phyloP scores from a whole-genome alignment of 1,139 yeast genomes.

The Sugiyamaella castrensis region DNA sequence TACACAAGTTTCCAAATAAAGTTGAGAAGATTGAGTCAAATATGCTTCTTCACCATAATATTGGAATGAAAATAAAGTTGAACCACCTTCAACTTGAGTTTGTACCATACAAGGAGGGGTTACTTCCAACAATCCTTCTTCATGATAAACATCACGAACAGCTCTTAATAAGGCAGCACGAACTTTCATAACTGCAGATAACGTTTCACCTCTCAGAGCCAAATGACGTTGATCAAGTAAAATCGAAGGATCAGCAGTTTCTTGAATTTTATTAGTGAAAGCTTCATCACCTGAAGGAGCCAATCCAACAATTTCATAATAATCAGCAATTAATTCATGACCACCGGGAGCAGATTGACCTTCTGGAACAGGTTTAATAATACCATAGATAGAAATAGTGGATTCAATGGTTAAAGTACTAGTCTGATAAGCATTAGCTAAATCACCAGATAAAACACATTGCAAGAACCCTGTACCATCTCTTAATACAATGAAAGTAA shows the following conservation, averaged over 20 bases:
- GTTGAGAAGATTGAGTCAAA: conserved; percentile 95
- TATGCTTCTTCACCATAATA: conserved; percentile 97
- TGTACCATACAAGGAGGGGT: conserved; percentile 99
- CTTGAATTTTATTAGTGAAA: conserved; percentile 90
- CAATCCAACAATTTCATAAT: conserved; percentile 79
- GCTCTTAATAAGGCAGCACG: conserved; percentile 75
- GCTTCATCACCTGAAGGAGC: conserved; percentile 98
- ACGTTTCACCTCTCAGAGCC: conserved; percentile 90
- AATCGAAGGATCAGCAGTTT: conserved; percentile 88
- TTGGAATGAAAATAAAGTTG: conserved; percentile 87
- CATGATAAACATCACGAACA: conserved; percentile 71
- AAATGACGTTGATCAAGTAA: conserved; percentile 94
- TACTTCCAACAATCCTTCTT: conserved; percentile 80
- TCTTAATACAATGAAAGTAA: conserved; percentile 85
- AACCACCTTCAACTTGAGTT: conserved; percentile 99
- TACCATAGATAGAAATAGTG: conserved; percentile 76
- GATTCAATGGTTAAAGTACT: conserved; percentile 84
- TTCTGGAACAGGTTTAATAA: conserved; percentile 79
- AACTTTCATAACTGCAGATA: conserved; percentile 93
- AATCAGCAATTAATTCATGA: conserved; percentile 89
- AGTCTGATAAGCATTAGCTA: conserved; percentile 88
- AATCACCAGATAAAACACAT: conserved; percentile 82
- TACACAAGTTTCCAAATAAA: conserved; percentile 92
- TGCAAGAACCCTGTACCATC: conserved; percentile 94
- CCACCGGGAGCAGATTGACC: conserved; percentile 98